A percentile compares a stretch with the other conserved stretches of the same genome.
phyloP scores from a whole-genome alignment of 257 asterid species.

The Petunia axillaris region DNA sequence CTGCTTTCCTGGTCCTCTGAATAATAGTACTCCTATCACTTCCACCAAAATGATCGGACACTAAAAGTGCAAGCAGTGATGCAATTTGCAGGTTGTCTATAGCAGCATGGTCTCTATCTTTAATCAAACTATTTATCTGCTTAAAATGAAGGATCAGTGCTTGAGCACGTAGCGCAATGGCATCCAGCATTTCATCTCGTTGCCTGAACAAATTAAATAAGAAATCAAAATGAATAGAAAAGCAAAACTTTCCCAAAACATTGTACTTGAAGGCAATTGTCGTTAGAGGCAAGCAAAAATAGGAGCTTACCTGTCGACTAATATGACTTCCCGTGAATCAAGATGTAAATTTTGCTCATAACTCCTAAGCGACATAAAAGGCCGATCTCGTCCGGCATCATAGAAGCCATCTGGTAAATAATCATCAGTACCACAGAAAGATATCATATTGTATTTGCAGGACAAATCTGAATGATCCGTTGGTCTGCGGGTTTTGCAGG shows the following conservation, averaged over 20 bases:
- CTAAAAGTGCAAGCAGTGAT: constrained; percentile 89
- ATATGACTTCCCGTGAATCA: constrained; percentile 79
- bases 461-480: constrained; percentile 63
- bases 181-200: constrained; percentile 85
- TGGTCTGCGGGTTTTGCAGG: constrained; percentile 78
- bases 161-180: constrained; percentile 66
- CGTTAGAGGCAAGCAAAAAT: constrained; percentile 7
- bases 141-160: constrained; percentile 58
- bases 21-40: constrained; percentile 70
- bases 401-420: constrained; percentile 88
- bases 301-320: constrained; percentile 71
- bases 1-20: constrained; percentile 74
- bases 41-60: constrained; percentile 97
- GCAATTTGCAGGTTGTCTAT: constrained; percentile 65
- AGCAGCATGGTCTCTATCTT: constrained; percentile 41
- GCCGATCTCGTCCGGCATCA: constrained; percentile 96
- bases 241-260: background rate
- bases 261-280: background rate
- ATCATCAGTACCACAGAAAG: constrained; percentile 78
- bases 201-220: constrained; percentile 54
- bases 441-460: constrained; percentile 66
- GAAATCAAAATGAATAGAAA: background rate
- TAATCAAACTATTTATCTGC: constrained; percentile 52
- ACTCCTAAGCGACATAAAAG: constrained; percentile 65
- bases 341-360: constrained; percentile 58